phyloP scores from a whole-genome alignment of 225 moss, liverwort and hornwort genomes.

The Marchantia paleacea region DNA sequence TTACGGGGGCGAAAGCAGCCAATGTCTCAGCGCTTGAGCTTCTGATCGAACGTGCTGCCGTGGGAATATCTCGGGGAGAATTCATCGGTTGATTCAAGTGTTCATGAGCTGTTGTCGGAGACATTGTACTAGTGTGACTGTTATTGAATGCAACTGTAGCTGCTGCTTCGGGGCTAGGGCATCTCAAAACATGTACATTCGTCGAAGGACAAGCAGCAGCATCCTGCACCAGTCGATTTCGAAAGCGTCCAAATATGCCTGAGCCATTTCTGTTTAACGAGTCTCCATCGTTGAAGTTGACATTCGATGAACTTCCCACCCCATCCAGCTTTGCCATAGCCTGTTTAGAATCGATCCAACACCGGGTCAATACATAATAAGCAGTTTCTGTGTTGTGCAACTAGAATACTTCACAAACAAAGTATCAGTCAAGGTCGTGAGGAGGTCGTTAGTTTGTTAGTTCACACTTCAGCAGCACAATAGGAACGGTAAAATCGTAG shows the following conservation, averaged over 20 bases:
- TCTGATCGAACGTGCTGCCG: not conserved
- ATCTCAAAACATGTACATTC: not conserved
- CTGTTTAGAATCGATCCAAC: not conserved
- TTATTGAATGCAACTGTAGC: not conserved
- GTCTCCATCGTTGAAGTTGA: not conserved
- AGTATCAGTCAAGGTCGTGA: too few relatives aligned
- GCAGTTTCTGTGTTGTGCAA: too few relatives aligned
- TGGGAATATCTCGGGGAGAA: not conserved
- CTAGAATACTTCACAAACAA: too few relatives aligned
- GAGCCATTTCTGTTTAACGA: not conserved
- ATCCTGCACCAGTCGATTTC: not conserved
- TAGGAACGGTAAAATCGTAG: too few relatives aligned
- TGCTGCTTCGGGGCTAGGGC: not conserved
- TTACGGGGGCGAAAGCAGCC: not conserved
- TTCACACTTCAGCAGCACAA: not conserved
- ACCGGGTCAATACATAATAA: not conserved
- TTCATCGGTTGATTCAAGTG: not conserved
- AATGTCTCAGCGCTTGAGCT: not conserved
- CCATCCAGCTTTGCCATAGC: slow-evolving; percentile 26
- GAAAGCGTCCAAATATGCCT: not conserved
- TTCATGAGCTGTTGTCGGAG: not conserved
- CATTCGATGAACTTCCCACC: not conserved
- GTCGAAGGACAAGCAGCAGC: not conserved
- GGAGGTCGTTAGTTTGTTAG: not conserved
- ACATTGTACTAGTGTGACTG: too few relatives aligned